Percentiles rank a stretch among this genome's conserved stretches.
Evolutionary conservation across 1,284 basidiomycete species (phyloP).

Genomic region (Abortiporus biennis): DNA sequence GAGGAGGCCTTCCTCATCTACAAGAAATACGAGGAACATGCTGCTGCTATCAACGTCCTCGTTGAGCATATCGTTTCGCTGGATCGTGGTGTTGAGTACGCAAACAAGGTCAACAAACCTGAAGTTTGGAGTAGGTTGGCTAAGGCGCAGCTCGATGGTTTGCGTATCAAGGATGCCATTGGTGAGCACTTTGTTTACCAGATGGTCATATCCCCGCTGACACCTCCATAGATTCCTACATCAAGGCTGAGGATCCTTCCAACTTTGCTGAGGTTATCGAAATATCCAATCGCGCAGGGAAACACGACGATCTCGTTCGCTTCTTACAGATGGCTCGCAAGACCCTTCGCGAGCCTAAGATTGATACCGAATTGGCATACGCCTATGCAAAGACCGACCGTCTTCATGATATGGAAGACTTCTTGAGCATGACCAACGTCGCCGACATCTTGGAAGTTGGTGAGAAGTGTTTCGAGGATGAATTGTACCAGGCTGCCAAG

Average conservation of each 20-base stretch:
- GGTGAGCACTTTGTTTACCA: constrained; percentile 37
- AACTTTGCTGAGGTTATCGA: constrained; percentile 98
- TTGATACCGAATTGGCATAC: constrained; percentile 96
- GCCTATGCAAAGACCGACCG: constrained; percentile 97
- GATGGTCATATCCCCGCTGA: neutral
- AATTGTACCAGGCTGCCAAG: constrained; percentile 96
- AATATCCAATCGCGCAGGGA: constrained; percentile 92
- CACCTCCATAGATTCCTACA: constrained; percentile 79
- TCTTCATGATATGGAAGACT: constrained; percentile 99
- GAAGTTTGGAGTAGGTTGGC: constrained; percentile 97
- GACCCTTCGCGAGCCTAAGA: constrained; percentile 93
- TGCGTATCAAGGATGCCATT: constrained; percentile 98
- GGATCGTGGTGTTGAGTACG: constrained; percentile 94
- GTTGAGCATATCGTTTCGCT: constrained; percentile 98
- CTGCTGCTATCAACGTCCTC: constrained; percentile 93
- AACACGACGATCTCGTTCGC: constrained; percentile 96
- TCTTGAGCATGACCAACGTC: constrained; percentile 98
- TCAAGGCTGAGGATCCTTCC: constrained; percentile 95
- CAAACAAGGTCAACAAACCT: constrained; percentile 94
- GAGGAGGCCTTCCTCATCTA: constrained; percentile 97
- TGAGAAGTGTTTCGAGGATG: constrained; percentile 99
- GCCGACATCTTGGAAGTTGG: constrained; percentile 95
- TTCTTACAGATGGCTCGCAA: constrained; percentile 99
- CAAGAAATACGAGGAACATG: constrained; percentile 92
- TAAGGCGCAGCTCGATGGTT: constrained; percentile 98